Evolutionary conservation across 805 yeast genomes (phyloP), one percentile per base, ranked within the genome.

Genomic region (Pichia rugopelliculosa): DNA sequence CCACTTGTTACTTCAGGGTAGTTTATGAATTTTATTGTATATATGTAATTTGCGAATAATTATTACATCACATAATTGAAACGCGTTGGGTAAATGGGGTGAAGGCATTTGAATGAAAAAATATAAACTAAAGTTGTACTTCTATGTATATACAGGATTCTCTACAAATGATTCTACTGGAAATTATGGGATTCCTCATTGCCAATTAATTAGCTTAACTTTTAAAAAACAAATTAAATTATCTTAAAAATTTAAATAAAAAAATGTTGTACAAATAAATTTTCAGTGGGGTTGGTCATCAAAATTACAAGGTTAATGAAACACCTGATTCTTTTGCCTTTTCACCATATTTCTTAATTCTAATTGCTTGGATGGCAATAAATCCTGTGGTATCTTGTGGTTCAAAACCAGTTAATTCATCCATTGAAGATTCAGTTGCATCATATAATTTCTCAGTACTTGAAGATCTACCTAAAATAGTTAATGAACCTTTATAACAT

Each of bases 371-470:
- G 59, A 93, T 96, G 58, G 96, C 87, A 70, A 93, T 93, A 79
- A 93, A 93, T 48, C 99, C 99, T 52, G 95, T 74, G 51, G 99
- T 88, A 69, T 91, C 98, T 68, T 86, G 89, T 55, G 99, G 99
- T 61, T 87, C 84, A 78, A 93, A 93, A 51, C 96, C 99, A 50
- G 97, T 89, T 64, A 93, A 82, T 74, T 93, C 99, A 71, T 93
- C 99, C 99, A 93, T 93, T 12, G 98, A 91, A 15, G 97, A 90
- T 71, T 91, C 97, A 47, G 96, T 88, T 56, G 96, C 96, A 68
- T 93, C 97, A 71, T 93, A 93, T 59, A 93, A 80, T 74, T 89
- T 91, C 75, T 93, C 99, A 52, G 98, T 89, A 55, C 84, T 84
- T 23, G 96, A 88, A 53, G 83, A 89, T 79, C 99, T 88, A 67